These are phyloP conservation scores for Leavenworthia alabamica DNA, from an alignment of 345 rosid species.

Conservation along the genomic window DNA sequence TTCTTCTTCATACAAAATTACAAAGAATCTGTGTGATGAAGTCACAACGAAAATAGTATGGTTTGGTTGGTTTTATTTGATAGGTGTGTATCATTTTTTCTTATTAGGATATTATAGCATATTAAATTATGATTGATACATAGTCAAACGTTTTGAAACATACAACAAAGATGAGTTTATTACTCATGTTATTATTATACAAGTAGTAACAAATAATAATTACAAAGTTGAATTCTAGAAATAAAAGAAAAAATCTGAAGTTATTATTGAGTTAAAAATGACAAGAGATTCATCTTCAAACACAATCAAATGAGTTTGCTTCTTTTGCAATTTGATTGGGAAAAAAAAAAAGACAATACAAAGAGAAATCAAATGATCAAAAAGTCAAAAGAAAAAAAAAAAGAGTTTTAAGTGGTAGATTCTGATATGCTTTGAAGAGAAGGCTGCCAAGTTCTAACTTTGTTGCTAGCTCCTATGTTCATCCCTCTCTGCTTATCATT, in stretches of 20 bases:
- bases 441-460: conserved; percentile 34
- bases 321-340: conserved; percentile 34
- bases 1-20: not conserved
- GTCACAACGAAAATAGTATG: not conserved
- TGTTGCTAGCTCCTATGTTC: conserved; percentile 10
- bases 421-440: conserved; percentile 34
- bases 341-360: conserved; percentile 18
- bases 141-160: not conserved
- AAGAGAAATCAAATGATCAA: conserved; percentile 29
- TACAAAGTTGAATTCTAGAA: not conserved
- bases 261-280: not conserved
- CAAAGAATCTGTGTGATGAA: not conserved
- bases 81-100: not conserved
- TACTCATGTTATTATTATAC: not conserved
- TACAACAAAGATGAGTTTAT: not conserved
- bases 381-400: conserved; percentile 1
- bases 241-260: not conserved
- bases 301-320: conserved; percentile 22
- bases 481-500: conserved; percentile 23
- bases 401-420: conserved; percentile 14
- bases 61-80: not conserved
- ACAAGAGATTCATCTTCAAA: conserved; percentile 5
- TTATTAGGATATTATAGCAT: not conserved
- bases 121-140: not conserved
- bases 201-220: not conserved